Base-by-base conservation (phyloP, 2,329 filamentous ascomycete genomes). In the Periconia sp. region DNA sequence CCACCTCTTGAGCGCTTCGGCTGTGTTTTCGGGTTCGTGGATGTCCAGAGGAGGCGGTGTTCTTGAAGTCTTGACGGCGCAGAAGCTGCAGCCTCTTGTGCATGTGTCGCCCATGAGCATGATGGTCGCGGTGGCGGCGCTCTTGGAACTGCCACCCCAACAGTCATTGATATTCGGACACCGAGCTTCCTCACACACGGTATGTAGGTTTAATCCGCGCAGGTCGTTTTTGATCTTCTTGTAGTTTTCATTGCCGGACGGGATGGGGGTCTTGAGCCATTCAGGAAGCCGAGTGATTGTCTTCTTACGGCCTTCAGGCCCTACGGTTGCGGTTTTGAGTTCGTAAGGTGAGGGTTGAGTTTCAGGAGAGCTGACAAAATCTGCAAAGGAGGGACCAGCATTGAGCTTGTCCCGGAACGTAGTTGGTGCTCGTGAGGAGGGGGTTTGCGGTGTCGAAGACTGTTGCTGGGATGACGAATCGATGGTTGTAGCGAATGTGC, bases 51-150 rank as follows among this genome's bases (percentile, higher is more conserved):
- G 90, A 13, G 91, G 87, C 0, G 86, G 86, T 1, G 80, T 77
- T 42, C 89, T 86, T 54, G 80, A 87, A 2, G 94, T 99, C 82
- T 97, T 97, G 49, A 99, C 94, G 61, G 88, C 91, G 82, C 94
- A 99, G 81, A 99, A 99, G 49, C 94, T 86, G 76, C 94, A 99
- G 17, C 93, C 94, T 55, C 94, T 85, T 17, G 94, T 99, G 76
- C 94, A 99, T 9, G 93, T 97, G 74, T 99, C 94, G 60, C 94
- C 94, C 92, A 97, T 97, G 45, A 99, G 80, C 94, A 99, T 99
- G 75, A 99, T 97, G 11, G 94, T 99, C 2, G 94, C 94, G 31
- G 94, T 99, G 5, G 94, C 94, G 23, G 91, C 88, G 61, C 86
- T 88, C 79, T 96, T 96, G 73, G 89, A 85, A 70, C 82, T 86